These are phyloP conservation scores for Apiotrichum veenhuisii DNA, from an alignment of 1,284 basidiomycete species.

Conservation along the genomic window DNA sequence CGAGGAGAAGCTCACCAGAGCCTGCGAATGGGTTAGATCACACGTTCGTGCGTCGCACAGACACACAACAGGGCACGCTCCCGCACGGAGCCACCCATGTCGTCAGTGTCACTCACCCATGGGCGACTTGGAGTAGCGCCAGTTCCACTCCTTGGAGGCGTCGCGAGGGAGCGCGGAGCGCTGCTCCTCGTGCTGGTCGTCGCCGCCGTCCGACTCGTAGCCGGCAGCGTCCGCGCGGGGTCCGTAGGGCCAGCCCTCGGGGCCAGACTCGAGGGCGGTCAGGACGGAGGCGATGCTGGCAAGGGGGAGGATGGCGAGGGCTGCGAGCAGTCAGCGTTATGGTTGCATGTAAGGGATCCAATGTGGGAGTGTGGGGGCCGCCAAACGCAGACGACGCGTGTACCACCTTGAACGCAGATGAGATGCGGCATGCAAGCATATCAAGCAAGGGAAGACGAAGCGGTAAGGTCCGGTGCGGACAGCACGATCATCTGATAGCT, in stretches of 20 bases:
- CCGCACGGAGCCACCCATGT: too few species aligned
- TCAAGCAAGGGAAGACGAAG: too few species aligned
- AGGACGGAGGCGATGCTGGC: constrained; percentile 39
- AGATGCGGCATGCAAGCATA: too few species aligned
- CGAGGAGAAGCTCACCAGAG: constrained; percentile 49
- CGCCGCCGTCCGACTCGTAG: constrained; percentile 48
- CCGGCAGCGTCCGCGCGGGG: constrained; percentile 40
- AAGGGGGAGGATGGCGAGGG: constrained; percentile 43
- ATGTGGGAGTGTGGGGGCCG: too few species aligned
- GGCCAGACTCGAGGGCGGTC: constrained; percentile 42
- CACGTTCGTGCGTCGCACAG: neutral
- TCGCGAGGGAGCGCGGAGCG: constrained; percentile 20
- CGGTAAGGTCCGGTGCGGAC: too few species aligned
- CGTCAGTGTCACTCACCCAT: constrained; percentile 49
- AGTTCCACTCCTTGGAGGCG: constrained; percentile 40
- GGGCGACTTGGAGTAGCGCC: constrained; percentile 50
- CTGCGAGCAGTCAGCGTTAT: constrained; percentile 17
- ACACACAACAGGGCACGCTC: too few species aligned
- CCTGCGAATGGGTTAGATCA: constrained; percentile 21
- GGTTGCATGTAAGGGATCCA: neutral
- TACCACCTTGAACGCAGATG: too few species aligned
- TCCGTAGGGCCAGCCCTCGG: constrained; percentile 23
- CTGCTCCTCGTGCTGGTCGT: constrained; percentile 28
- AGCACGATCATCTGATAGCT: neutral
- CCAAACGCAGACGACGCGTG: too few species aligned